Conservation (phyloP, 305 asterid species). For the Solanum aculeatissimum region DNA sequence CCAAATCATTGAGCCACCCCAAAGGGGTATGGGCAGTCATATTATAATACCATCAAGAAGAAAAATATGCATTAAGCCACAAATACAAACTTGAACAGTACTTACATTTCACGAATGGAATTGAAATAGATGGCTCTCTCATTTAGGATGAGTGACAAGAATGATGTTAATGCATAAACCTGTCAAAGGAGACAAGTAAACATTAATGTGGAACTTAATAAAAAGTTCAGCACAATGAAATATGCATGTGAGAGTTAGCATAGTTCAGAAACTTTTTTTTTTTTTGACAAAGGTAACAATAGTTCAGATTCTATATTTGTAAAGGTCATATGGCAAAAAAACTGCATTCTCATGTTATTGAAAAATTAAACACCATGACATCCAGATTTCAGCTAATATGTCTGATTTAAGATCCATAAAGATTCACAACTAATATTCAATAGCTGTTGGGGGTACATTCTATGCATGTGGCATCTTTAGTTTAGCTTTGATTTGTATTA, state of each 20-base stretch:
- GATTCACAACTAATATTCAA: background rate
- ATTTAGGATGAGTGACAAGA: constrained; percentile 72
- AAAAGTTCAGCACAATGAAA: background rate
- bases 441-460: background rate
- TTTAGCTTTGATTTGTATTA: background rate
- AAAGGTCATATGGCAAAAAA: background rate
- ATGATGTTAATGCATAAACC: constrained; percentile 96
- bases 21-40: background rate
- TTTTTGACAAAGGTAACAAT: too few species aligned
- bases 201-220: background rate
- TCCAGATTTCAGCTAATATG: background rate
- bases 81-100: background rate
- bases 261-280: background rate
- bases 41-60: background rate
- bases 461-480: background rate
- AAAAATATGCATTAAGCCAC: background rate
- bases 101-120: constrained; percentile 96
- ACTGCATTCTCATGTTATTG: background rate
- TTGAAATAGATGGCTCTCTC: constrained; percentile 84
- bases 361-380: background rate
- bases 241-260: background rate
- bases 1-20: too few species aligned
- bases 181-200: constrained; percentile 20
- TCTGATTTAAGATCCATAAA: background rate
- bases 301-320: too few species aligned